These are phyloP conservation scores for Lagenidium sp. DNA, from an alignment of 352 stramenopile species.

Conservation along the genomic window DNA sequence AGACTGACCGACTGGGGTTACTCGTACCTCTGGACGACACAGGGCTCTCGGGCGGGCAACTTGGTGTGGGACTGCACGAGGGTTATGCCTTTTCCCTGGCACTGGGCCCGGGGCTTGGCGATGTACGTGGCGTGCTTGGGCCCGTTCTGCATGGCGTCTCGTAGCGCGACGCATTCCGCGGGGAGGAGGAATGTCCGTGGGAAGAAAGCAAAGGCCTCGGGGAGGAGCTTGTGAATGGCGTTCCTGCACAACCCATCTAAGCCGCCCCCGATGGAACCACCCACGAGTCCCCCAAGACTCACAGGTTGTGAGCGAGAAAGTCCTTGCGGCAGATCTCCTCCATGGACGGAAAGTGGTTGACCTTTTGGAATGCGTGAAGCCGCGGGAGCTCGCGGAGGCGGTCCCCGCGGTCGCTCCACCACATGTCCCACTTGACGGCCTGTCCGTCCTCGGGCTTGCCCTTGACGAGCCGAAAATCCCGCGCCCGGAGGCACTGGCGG, in stretches of 20 bases:
- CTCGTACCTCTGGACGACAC: conserved; percentile 27
- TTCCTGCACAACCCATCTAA: no score
- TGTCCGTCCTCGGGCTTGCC: conserved; percentile 8
- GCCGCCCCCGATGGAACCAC: no score
- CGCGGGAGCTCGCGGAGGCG: conserved; percentile 26
- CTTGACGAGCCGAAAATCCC: conserved; percentile 31
- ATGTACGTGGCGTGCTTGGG: conserved; percentile 33
- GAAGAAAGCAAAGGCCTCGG: conserved; percentile 28
- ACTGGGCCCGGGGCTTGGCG: conserved; percentile 27
- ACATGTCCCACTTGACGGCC: conserved; percentile 33
- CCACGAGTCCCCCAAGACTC: conserved; percentile 1
- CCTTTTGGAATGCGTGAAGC: conserved; percentile 35
- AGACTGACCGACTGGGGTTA: neutral
- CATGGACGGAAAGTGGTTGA: conserved; percentile 49
- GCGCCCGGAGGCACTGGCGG: conserved; percentile 24
- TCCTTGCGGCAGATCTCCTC: conserved; percentile 48
- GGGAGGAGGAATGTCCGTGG: conserved; percentile 29
- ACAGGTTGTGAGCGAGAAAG: conserved; percentile 44
- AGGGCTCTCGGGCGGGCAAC: conserved; percentile 19
- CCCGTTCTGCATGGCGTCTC: conserved; percentile 19
- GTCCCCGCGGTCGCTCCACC: conserved; percentile 37
- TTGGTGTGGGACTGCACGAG: conserved; percentile 28
- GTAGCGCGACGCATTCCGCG: conserved; percentile 24
- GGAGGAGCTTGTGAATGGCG: conserved; percentile 28
- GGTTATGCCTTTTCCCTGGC: conserved; percentile 33